Base-by-base conservation (phyloP, 768 basidiomycete genomes). In the Steccherinum ochraceum region DNA sequence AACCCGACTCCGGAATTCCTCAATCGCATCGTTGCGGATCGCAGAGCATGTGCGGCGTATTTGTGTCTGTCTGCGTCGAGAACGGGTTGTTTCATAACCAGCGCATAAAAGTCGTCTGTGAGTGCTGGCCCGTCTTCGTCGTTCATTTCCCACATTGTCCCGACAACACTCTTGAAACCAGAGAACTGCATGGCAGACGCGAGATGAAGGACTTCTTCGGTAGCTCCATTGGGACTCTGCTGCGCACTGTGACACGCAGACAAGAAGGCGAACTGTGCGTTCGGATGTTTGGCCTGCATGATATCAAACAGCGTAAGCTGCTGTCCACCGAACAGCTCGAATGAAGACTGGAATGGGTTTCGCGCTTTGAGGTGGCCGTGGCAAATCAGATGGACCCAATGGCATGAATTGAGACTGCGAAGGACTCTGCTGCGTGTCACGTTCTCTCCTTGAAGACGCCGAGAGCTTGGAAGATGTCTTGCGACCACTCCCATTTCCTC, bases 221-320 rank as follows among this genome's bases (percentile, higher is more conserved):
- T 45, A 23, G 65, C 61, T 1, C 73, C 70, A 35, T 54, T 64
- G 0, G 71, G 30, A 16, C 30, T 35, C 72, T 47, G 45, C 4
- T 48, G 43, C 2, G 57, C 57, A n/a, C 70, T 76, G 50, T 78
- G 65, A 51, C 76, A 78, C 0, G 76, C 75, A 4, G 75, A 75
- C 2, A 78, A 66, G 56, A 75, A 73, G 0, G 69, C 76, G 40
- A 77, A 61, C 39, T 66, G 51, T 26, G 45, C 62, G 35, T 55
- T 27, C 2, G 52, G 50, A 16, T 55, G 40, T 3, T 44, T 20
- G 39, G 12, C 67, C 24, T 40, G 58, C 45, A 61, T 50, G 40
- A 67, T 25, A 4, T 58, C 46, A n/a, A 47, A 40, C 1, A 66
- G 46, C 16, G 47, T 41, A 3, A 64, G 51, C 13, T 16, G 45